Evolutionary conservation across 495 filamentous ascomycete species (phyloP).

Genomic region (Annulohypoxylon bovei): DNA sequence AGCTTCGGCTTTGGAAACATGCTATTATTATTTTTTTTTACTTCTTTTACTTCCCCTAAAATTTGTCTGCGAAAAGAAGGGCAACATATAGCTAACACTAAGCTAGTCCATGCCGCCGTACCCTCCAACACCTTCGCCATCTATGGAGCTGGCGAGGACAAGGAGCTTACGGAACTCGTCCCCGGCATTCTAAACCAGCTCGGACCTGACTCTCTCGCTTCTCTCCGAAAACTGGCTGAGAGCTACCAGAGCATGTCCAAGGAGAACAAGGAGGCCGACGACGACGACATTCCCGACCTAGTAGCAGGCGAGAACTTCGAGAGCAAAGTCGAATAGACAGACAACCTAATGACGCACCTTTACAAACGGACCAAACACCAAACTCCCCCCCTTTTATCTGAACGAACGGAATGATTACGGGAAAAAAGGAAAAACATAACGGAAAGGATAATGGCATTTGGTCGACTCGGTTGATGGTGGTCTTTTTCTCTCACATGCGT

Average conservation of each 20-base stretch:
- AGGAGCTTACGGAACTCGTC: conserved; percentile 99
- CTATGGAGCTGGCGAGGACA: conserved; percentile 98
- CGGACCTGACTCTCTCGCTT: conserved; percentile 96
- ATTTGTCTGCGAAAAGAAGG: not conserved
- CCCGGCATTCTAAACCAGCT: conserved; percentile 99
- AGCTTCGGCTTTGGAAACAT: not conserved
- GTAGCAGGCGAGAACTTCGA: conserved; percentile 98
- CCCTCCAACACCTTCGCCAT: conserved; percentile 98
- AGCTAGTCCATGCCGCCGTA: conserved; percentile 92
- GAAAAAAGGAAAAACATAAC: conserved; percentile 6
- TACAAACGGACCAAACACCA: conserved; percentile 26
- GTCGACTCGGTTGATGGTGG: conserved; percentile 29
- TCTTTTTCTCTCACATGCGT: conserved; percentile 23
- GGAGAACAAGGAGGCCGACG: conserved; percentile 82
- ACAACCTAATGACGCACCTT: conserved; percentile 12
- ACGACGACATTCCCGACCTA: conserved; percentile 94
- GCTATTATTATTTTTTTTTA: not conserved
- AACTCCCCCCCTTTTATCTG: conserved; percentile 6
- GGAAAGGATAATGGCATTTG: conserved; percentile 39
- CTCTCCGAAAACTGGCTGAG: conserved; percentile 96
- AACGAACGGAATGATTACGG: conserved; percentile 28
- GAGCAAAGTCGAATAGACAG: conserved; percentile 85
- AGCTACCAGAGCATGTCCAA: conserved; percentile 99
- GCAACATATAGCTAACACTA: not conserved
- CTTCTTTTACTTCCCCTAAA: no score